Percentiles rank a stretch among this genome's conserved stretches.
Evolutionary conservation across 495 filamentous ascomycete genomes (phyloP).

Genomic region (Xylaria scruposa): DNA sequence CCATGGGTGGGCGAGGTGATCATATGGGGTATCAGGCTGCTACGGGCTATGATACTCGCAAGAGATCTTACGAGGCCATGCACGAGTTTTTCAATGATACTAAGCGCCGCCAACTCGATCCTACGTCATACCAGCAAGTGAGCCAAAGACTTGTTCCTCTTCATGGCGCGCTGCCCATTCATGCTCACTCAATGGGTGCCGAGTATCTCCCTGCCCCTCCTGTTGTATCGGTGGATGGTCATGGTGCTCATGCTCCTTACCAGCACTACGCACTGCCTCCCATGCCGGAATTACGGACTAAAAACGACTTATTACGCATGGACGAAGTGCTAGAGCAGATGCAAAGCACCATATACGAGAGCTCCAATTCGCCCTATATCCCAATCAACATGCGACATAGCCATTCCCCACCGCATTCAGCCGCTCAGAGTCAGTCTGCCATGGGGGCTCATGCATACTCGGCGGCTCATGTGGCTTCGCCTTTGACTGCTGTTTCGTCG

Average conservation of each 20-base stretch:
- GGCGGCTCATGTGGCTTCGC: slow-evolving; percentile 62
- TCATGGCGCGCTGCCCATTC: slow-evolving; percentile 69
- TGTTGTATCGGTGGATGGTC: slow-evolving; percentile 57
- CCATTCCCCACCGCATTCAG: slow-evolving; percentile 71
- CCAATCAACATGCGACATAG: slow-evolving; percentile 69
- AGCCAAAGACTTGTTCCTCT: slow-evolving; percentile 79
- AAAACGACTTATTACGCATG: slow-evolving; percentile 88
- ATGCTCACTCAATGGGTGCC: slow-evolving; percentile 62
- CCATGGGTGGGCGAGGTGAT: slow-evolving; percentile 57
- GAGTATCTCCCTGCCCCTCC: slow-evolving; percentile 67
- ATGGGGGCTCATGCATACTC: slow-evolving; percentile 52
- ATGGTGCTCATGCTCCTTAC: slow-evolving; percentile 58
- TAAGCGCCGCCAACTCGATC: slow-evolving; percentile 88
- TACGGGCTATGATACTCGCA: slow-evolving; percentile 68
- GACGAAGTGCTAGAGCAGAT: slow-evolving; percentile 95
- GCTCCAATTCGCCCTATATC: slow-evolving; percentile 63
- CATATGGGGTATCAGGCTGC: slow-evolving; percentile 60
- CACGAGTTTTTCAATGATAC: slow-evolving; percentile 93
- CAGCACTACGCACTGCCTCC: slow-evolving; percentile 80
- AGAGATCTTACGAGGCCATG: slow-evolving; percentile 84
- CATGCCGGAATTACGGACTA: slow-evolving; percentile 86
- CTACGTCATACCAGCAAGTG: slow-evolving; percentile 80
- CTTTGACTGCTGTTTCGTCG: slow-evolving; percentile 63
- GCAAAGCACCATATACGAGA: slow-evolving; percentile 93
- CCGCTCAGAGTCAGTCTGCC: slow-evolving; percentile 54